A percentile compares a stretch with the other conserved stretches of the same genome.
Evolutionary conservation across 441 rosid species (phyloP).

Genomic region (Populus tomentosa): DNA sequence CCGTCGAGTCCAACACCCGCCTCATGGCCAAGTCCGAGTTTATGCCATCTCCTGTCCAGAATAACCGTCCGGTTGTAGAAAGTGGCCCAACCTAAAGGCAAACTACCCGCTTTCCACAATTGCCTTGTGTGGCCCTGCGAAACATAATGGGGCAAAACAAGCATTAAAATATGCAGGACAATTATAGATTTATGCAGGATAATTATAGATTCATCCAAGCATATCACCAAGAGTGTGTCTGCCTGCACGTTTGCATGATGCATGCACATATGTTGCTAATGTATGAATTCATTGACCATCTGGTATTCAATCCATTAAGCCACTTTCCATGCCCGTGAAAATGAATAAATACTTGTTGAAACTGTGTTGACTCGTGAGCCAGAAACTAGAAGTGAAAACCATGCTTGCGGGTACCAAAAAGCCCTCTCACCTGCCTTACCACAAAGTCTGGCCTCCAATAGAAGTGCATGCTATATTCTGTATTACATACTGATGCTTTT

Average conservation of each 20-base stretch:
- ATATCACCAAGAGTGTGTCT: not conserved
- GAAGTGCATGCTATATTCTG: not conserved
- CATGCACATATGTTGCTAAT: not conserved
- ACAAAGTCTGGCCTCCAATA: not conserved
- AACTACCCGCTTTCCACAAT: slow-evolving; percentile 72
- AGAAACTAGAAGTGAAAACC: not conserved
- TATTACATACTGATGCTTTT: not conserved
- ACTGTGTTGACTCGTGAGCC: not conserved
- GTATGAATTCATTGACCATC: not conserved
- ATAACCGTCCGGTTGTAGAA: slow-evolving; percentile 51
- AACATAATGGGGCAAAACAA: slow-evolving; percentile 10
- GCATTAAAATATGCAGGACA: not conserved
- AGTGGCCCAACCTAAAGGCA: slow-evolving; percentile 77
- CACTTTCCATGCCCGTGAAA: not conserved
- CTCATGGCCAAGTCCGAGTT: slow-evolving; percentile 68
- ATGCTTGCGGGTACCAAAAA: not conserved
- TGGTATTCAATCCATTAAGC: not conserved
- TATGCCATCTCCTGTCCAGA: slow-evolving; percentile 72
- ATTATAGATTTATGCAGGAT: not conserved
- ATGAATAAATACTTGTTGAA: not conserved
- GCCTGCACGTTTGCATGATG: not conserved
- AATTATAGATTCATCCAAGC: not conserved
- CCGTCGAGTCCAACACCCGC: slow-evolving; percentile 35
- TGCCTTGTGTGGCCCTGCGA: slow-evolving; percentile 61
- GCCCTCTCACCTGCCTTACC: not conserved